These are phyloP conservation scores for Hypoxylon sp. DNA, from an alignment of 2,329 filamentous ascomycete genomes.

Conservation along the genomic window DNA sequence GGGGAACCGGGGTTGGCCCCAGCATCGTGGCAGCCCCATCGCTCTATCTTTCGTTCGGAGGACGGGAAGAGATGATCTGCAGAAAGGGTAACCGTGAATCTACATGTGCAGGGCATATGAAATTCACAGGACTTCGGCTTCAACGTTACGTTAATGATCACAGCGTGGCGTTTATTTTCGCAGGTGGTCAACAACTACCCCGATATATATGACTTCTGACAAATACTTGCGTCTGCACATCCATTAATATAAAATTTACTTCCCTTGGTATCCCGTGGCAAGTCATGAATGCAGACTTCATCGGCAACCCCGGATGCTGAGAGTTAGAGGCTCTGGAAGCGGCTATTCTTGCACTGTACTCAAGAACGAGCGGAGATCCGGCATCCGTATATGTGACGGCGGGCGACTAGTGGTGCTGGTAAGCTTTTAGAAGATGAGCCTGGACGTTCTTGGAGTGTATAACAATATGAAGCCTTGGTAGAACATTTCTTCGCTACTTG, in stretches of 20 bases:
- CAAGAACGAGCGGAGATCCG: background rate
- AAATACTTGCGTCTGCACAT: conserved; percentile 14
- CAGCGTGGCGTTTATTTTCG: conserved; percentile 27
- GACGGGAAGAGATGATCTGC: conserved; percentile 38
- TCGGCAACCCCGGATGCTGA: background rate
- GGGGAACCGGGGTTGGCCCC: background rate
- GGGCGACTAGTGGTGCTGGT: too few relatives aligned
- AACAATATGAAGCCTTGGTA: too few relatives aligned
- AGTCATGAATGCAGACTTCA: background rate
- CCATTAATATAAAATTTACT: background rate
- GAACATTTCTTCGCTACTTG: background rate
- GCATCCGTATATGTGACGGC: too few relatives aligned
- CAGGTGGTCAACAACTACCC: background rate
- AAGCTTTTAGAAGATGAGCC: too few relatives aligned
- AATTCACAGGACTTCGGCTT: background rate
- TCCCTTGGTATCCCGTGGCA: background rate
- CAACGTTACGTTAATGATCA: background rate
- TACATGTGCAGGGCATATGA: conserved; percentile 2
- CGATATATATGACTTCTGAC: conserved; percentile 15
- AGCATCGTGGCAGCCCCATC: conserved; percentile 1
- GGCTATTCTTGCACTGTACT: background rate
- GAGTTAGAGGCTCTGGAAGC: background rate
- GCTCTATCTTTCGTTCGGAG: conserved; percentile 14
- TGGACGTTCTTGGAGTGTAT: too few relatives aligned
- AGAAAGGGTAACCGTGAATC: conserved; percentile 3